Conservation (phyloP, 306 rosid species). For the Trifolium dubium region DNA sequence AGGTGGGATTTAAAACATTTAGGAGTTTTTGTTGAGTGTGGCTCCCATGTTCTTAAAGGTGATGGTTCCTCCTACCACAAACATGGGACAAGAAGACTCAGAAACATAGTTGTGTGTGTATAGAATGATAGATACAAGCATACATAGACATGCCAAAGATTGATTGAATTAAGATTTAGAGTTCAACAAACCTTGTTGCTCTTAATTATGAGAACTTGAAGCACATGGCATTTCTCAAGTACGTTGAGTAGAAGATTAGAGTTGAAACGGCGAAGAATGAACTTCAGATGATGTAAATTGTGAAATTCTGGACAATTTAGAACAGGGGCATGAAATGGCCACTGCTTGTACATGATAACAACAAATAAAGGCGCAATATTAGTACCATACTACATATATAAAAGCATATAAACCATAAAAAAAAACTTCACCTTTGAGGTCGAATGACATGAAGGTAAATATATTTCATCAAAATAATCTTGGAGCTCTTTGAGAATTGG, state of each 20-base stretch:
- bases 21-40: not conserved
- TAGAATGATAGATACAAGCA: not conserved
- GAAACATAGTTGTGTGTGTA: not conserved
- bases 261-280: constrained; percentile 13
- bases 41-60: not conserved
- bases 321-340: not conserved
- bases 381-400: not conserved
- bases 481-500: not conserved
- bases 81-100: not conserved
- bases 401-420: not conserved
- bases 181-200: not conserved
- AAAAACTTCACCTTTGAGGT: not conserved
- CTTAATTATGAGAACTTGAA: not conserved
- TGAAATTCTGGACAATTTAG: not conserved
- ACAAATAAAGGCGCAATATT: not conserved
- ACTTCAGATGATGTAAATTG: not conserved
- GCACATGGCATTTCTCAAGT: constrained; percentile 14
- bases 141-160: not conserved
- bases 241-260: not conserved
- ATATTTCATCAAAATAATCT: not conserved
- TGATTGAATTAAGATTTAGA: not conserved
- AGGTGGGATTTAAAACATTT: constrained; percentile 16
- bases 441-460: not conserved
- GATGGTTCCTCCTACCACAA: not conserved
- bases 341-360: not conserved